Base-by-base conservation (phyloP, 257 asterid species). In the Linaria vulgaris region DNA sequence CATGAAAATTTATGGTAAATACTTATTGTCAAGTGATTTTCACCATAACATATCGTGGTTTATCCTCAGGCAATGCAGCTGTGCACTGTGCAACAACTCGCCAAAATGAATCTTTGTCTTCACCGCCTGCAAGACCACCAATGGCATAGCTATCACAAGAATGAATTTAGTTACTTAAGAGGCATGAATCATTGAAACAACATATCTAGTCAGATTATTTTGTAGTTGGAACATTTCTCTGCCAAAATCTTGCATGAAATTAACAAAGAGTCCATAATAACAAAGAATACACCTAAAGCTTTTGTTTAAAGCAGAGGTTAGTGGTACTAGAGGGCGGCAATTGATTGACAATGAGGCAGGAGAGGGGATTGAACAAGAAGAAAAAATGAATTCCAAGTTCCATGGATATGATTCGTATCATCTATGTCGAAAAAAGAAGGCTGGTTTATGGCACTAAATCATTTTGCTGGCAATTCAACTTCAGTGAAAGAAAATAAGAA, bases 91-190 rank as follows among this genome's bases (percentile, higher is more conserved):
- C 99, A 79, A 92, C 97, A 68, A 92, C 96, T 41, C 99, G 88
- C 99, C 99, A 92, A 74, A 92, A 92, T 13, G 99, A 92, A 76
- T 92, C 99, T 80, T 92, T 92, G 74, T 90, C 97, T 82, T 92
- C 97, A n/a, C 99, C 99, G 67, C 99, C 99, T 74, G 97, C 91
- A 82, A 92, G 99, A 75, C 99, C 99, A 75, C 99, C 99, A 87
- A 92, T 92, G 67, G 99, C 99, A 78, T 92, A 92, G 86, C 97
- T 92, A 87, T 72, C 77, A 74, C 79, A 74, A 67, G 73, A 83
- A 67, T 54, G 70, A 77, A 82, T 56, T 64, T 41, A 45, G 78
- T 73, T 72, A 77, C 63, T 80, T 68, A n/a, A 64, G 63, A 59
- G 58, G 55, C 20, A 71, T 58, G 55, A 61, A 59, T 51, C 64